Evolutionary conservation across 2,329 filamentous ascomycete genomes (phyloP).

Genomic region (Arthroderma sp.): DNA sequence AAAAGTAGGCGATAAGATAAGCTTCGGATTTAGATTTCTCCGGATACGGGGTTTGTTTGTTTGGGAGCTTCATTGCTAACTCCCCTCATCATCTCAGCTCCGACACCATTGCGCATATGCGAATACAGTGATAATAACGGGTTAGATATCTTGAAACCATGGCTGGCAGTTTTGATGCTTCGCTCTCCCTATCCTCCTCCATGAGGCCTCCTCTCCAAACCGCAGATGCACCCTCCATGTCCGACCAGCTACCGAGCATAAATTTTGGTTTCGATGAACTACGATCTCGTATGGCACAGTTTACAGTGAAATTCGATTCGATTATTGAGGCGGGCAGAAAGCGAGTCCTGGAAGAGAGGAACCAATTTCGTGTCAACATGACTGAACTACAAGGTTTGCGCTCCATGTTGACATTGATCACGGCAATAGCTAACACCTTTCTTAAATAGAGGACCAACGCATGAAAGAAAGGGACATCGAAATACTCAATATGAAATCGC

Average conservation of each 20-base stretch:
- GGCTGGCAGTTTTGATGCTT: conserved; percentile 39
- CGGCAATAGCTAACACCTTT: background rate
- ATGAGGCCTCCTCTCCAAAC: conserved; percentile 39
- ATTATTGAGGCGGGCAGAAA: conserved; percentile 90
- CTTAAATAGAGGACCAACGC: conserved; percentile 64
- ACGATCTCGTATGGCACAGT: conserved; percentile 87
- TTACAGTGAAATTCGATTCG: conserved; percentile 77
- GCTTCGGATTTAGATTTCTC: no score
- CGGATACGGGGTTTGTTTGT: no score
- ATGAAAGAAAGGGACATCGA: conserved; percentile 82
- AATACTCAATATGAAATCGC: conserved; percentile 48
- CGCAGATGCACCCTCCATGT: conserved; percentile 46
- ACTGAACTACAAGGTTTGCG: conserved; percentile 71
- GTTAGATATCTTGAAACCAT: background rate
- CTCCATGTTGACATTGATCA: conserved; percentile 3
- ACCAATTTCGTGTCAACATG: conserved; percentile 81
- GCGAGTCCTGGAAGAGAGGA: conserved; percentile 80
- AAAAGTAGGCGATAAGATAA: no score
- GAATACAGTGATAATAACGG: no score
- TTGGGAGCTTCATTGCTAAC: background rate
- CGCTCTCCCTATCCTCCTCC: conserved; percentile 38
- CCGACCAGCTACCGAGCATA: conserved; percentile 63
- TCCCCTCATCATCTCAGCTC: background rate
- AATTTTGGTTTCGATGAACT: conserved; percentile 95
- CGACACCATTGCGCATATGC: no score